Percentiles rank a stretch among this genome's conserved stretches.
Conservation (phyloP, 495 filamentous ascomycete genomes). For the Aspergillus ellipticus region DNA sequence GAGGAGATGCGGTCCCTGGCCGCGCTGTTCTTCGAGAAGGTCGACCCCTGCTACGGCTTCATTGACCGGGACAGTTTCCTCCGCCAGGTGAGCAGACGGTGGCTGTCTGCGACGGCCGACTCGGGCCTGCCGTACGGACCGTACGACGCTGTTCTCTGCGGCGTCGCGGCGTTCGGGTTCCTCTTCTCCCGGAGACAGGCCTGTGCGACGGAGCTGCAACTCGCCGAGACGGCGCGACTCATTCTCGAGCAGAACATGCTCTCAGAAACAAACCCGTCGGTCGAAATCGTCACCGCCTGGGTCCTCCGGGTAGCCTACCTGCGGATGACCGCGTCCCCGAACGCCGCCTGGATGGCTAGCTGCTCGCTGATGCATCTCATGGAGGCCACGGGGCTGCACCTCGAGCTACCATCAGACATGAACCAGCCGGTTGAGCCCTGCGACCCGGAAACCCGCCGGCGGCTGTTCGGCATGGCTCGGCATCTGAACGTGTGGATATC, state of each 20-base stretch:
- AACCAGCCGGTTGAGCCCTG: slow-evolving; percentile 16
- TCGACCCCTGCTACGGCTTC: slow-evolving; percentile 50
- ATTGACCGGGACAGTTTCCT: slow-evolving; percentile 38
- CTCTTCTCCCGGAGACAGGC: slow-evolving; percentile 41
- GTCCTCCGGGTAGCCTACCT: slow-evolving; percentile 51
- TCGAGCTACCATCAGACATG: slow-evolving; percentile 32
- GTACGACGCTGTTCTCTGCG: slow-evolving; percentile 46
- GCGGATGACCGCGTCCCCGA: slow-evolving; percentile 48
- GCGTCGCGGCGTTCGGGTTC: slow-evolving; percentile 46
- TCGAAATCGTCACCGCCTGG: slow-evolving; percentile 47
- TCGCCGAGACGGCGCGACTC: slow-evolving; percentile 39
- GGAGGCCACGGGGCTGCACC: slow-evolving; percentile 50
- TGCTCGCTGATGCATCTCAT: slow-evolving; percentile 53
- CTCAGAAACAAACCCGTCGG: slow-evolving; percentile 29
- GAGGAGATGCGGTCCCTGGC: slow-evolving; percentile 39
- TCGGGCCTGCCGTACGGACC: slow-evolving; percentile 18
- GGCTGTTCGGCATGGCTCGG: slow-evolving; percentile 47
- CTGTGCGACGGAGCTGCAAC: slow-evolving; percentile 25
- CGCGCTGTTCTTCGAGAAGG: slow-evolving; percentile 46
- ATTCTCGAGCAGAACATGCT: slow-evolving; percentile 42
- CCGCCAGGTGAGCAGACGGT: slow-evolving; percentile 32
- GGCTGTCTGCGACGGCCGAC: slow-evolving; percentile 22
- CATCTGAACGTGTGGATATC: slow-evolving; percentile 51
- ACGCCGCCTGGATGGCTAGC: slow-evolving; percentile 54
- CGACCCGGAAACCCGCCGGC: slow-evolving; percentile 37